Evolutionary conservation across 441 rosid species (phyloP).

Genomic region (Aleurites moluccanus): DNA sequence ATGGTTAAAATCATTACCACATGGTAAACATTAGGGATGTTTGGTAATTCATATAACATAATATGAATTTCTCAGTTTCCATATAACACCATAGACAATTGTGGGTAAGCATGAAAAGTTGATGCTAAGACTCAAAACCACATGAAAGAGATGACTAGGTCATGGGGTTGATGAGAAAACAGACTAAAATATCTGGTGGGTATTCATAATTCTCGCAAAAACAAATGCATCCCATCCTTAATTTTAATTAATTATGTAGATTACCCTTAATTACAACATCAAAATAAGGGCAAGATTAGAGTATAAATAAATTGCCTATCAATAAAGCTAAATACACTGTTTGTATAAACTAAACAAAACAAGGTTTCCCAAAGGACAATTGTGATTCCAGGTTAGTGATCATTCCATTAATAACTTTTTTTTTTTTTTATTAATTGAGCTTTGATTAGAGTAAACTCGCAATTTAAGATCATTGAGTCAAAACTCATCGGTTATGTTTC

Average conservation of each 20-base stretch:
- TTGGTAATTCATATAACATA: too few species aligned
- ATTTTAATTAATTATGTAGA: not conserved
- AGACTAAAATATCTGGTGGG: slow-evolving; percentile 12
- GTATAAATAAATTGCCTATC: slow-evolving; percentile 6
- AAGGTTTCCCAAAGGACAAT: too few species aligned
- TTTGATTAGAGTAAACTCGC: too few species aligned
- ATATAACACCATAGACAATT: too few species aligned
- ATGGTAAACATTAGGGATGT: too few species aligned
- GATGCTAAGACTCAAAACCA: not conserved
- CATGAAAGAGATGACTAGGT: not conserved
- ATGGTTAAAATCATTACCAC: not conserved
- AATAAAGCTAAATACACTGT: not conserved
- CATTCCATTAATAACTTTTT: not conserved
- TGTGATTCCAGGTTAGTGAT: slow-evolving; percentile 14
- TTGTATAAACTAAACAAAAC: slow-evolving; percentile 1
- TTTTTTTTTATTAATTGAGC: too few species aligned
- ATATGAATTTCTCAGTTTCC: too few species aligned
- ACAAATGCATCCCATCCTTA: not conserved
- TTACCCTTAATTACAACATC: not conserved
- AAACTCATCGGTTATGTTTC: not conserved
- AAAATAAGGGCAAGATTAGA: slow-evolving; percentile 8
- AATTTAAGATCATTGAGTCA: too few species aligned
- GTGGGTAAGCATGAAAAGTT: slow-evolving; percentile 13
- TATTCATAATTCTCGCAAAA: slow-evolving; percentile 20
- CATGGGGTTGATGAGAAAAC: not conserved